Percentiles rank a stretch among this genome's conserved stretches.
Evolutionary conservation across 2,329 filamentous ascomycete genomes (phyloP).

Genomic region (Aspergillus udagawae): DNA sequence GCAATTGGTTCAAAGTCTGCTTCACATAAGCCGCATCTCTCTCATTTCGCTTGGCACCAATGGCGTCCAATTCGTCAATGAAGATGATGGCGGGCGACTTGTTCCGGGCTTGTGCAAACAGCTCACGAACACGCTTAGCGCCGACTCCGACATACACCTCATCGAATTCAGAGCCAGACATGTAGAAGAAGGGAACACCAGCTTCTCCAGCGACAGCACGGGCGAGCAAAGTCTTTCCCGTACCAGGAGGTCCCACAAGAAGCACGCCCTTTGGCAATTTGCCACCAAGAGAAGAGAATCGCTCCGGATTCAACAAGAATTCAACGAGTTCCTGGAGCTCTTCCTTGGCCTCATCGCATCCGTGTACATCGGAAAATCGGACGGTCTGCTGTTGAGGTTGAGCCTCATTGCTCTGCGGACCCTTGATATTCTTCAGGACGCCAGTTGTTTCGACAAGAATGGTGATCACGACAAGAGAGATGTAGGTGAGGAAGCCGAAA

Average conservation of each 20-base stretch:
- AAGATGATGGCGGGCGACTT: conserved; percentile 94
- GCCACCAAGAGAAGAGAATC: conserved; percentile 88
- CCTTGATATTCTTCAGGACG: conserved; percentile 72
- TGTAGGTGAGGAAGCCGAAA: conserved; percentile 74
- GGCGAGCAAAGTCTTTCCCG: conserved; percentile 92
- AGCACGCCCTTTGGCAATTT: conserved; percentile 97
- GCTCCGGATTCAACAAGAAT: conserved; percentile 88
- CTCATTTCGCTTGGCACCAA: conserved; percentile 89
- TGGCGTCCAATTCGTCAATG: conserved; percentile 90
- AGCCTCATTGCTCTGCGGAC: conserved; percentile 71
- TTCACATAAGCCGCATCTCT: conserved; percentile 93
- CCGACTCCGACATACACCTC: conserved; percentile 97
- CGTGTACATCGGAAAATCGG: conserved; percentile 89
- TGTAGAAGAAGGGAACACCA: conserved; percentile 98
- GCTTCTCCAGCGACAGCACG: conserved; percentile 95
- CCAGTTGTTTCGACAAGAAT: conserved; percentile 79
- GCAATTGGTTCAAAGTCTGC: conserved; percentile 93
- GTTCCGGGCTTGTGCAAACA: conserved; percentile 75
- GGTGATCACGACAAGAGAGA: conserved; percentile 73
- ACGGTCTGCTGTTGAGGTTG: conserved; percentile 90
- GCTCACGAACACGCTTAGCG: conserved; percentile 89
- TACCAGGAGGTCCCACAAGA: conserved; percentile 91
- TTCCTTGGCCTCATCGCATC: conserved; percentile 97
- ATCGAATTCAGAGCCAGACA: conserved; percentile 98
- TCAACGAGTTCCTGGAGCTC: conserved; percentile 96